Percentiles rank a stretch among this genome's conserved stretches.
These are phyloP conservation scores for Kernera saxatilis DNA, from an alignment of 345 rosid genomes.

Conservation along the genomic window DNA sequence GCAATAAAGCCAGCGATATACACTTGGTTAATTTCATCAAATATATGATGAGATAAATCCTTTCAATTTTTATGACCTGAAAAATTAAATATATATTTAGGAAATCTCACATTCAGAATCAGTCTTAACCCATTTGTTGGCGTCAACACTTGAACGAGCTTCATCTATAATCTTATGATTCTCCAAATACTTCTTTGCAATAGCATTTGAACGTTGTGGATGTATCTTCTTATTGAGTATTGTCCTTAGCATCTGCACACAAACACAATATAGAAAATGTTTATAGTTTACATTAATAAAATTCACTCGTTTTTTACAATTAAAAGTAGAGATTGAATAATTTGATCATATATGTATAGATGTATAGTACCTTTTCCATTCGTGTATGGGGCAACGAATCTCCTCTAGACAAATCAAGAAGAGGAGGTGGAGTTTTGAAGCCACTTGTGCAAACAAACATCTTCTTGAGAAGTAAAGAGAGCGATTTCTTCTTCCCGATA, in stretches of 20 bases:
- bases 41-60: neutral
- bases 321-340: neutral
- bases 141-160: conserved; percentile 37
- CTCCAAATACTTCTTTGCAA: conserved; percentile 39
- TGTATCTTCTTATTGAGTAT: conserved; percentile 69
- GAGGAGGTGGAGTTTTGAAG: conserved; percentile 42
- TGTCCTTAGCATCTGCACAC: conserved; percentile 49
- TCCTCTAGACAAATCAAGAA: conserved; percentile 33
- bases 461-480: conserved; percentile 64
- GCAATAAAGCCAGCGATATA: conserved; percentile 12
- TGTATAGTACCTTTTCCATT: conserved; percentile 57
- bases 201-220: conserved; percentile 41
- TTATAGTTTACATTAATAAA: neutral
- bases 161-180: conserved; percentile 25
- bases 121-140: conserved; percentile 75
- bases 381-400: conserved; percentile 52
- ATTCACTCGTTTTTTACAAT: neutral
- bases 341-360: neutral
- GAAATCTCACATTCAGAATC: conserved; percentile 76
- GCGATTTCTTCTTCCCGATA: conserved; percentile 39
- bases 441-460: conserved; percentile 57
- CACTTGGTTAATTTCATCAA: neutral
- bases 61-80: neutral
- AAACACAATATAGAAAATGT: neutral
- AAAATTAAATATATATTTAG: neutral